Evolutionary conservation across 208 protist species (phyloP), one percentile per base, ranked within the genome.

Genomic region (Vickermania ingenoplastis): DNA sequence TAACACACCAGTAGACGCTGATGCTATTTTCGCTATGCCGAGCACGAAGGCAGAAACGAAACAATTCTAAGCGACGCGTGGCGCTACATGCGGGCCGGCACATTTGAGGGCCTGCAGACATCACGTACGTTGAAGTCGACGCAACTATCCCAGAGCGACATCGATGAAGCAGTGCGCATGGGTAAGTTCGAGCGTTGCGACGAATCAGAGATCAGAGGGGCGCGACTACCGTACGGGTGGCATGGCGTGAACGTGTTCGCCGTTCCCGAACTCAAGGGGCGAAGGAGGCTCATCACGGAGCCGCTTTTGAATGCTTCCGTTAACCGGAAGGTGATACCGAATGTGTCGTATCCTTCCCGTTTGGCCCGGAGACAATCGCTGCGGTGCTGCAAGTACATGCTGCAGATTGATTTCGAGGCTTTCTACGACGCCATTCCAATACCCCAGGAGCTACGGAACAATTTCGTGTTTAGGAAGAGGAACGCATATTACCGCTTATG

Each of bases 351-450:
- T 26, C 54, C 54, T 17, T 14, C 54, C 13, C 17, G 29, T 29
- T 45, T 48, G 24, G 17, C n/a, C 11, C 11, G 54, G 26, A 59
- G 54, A 59, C 54, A 41, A 14, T 59, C 54, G 54, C 26, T 59
- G 54, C 23, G 29, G 13, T 41, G 29, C 14, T 14, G n/a, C 17
- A 59, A 59, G 29, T 59, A 26, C 54, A 26, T 59, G 54, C 54
- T 59, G n/a, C 54, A 59, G 54, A 59, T 59, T 45, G 54, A 41
- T 24, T 59, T 59, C 26, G 54, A 59, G 25, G 54, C 54, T 22
- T 59, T 59, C 25, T 29, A 41, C 54, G 54, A 59, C 27, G 13
- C 54, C 54, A 59, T 41, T 45, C 54, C 54, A 4, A 21, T 59
- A 22, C 54, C 24, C 26, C n/a, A n/a, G 17, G 54, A 26, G 29